A percentile compares a stretch with the other conserved stretches of the same genome.
Conservation (phyloP, 495 filamentous ascomycete genomes). For the Podospora bellae-mahoneyi region DNA sequence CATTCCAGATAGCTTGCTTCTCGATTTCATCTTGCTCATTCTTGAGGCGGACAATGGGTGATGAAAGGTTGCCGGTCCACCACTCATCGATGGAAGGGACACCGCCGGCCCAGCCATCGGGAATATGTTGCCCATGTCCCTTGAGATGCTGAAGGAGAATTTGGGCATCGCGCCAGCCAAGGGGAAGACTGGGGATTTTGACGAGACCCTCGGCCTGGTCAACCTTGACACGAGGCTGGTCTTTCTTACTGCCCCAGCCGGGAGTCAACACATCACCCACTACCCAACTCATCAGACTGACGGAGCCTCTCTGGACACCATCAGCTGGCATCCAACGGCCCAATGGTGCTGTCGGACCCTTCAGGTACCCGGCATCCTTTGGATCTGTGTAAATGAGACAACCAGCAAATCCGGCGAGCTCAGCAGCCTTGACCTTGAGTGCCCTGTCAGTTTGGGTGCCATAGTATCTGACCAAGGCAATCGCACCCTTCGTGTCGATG, state of each 20-base stretch:
- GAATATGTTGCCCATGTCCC: slow-evolving; percentile 67
- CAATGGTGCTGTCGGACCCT: slow-evolving; percentile 65
- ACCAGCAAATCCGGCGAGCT: slow-evolving; percentile 76
- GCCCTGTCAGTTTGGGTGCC: slow-evolving; percentile 68
- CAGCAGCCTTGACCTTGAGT: slow-evolving; percentile 85
- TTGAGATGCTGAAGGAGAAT: slow-evolving; percentile 71
- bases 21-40: slow-evolving; percentile 85
- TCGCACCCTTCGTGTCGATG: slow-evolving; percentile 70
- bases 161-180: slow-evolving; percentile 86
- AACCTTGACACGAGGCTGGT: slow-evolving; percentile 59
- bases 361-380: slow-evolving; percentile 68
- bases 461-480: slow-evolving; percentile 78
- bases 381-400: slow-evolving; percentile 93
- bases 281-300: slow-evolving; percentile 77
- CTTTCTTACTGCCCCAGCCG: slow-evolving; percentile 73
- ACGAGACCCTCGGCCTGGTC: slow-evolving; percentile 70
- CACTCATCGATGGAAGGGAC: slow-evolving; percentile 67
- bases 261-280: slow-evolving; percentile 87
- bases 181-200: slow-evolving; percentile 82
- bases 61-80: slow-evolving; percentile 78
- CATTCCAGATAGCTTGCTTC: slow-evolving; percentile 83
- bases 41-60: slow-evolving; percentile 75
- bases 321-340: slow-evolving; percentile 75
- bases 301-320: slow-evolving; percentile 78
- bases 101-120: slow-evolving; percentile 71